These are phyloP conservation scores for Salvia sclarea DNA, from an alignment of 305 asterid genomes.

Conservation along the genomic window DNA sequence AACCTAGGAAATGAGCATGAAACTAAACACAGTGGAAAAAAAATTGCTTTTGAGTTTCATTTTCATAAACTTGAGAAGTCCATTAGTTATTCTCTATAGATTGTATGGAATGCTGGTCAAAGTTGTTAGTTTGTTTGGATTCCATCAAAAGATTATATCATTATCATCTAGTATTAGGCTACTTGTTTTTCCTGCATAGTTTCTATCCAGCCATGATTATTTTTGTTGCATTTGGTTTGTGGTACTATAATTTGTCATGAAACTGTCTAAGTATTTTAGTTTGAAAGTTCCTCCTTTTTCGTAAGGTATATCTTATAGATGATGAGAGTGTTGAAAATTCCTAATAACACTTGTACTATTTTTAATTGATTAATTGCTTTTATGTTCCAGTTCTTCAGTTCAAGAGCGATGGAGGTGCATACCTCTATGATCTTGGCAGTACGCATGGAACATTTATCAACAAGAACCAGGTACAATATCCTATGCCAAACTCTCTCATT, in stretches of 20 bases:
- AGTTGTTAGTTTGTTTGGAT: conserved; percentile 14
- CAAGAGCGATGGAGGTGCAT: conserved; percentile 69
- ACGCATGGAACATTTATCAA: conserved; percentile 88
- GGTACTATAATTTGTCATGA: not conserved
- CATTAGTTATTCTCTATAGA: not conserved
- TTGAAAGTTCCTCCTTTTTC: not conserved
- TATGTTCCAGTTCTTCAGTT: conserved; percentile 80
- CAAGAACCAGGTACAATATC: conserved; percentile 67
- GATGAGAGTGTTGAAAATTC: conserved; percentile 6
- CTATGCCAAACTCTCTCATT: conserved; percentile 5
- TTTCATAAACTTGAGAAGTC: not conserved
- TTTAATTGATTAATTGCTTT: conserved; percentile 25
- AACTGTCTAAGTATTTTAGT: conserved; percentile 7
- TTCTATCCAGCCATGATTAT: conserved; percentile 7
- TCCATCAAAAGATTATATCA: not conserved
- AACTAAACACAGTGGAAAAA: conserved; percentile 3
- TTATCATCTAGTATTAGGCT: not conserved
- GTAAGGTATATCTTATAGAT: not conserved
- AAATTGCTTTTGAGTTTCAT: not conserved
- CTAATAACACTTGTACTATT: not conserved
- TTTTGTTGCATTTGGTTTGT: conserved; percentile 3
- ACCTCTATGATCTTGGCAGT: conserved; percentile 83
- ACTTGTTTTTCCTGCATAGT: conserved; percentile 1
- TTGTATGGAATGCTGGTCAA: conserved; percentile 2
- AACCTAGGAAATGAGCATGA: not conserved